Evolutionary conservation across 768 basidiomycete species (phyloP).

Genomic region (Tylopilus rubrobrunneus): DNA sequence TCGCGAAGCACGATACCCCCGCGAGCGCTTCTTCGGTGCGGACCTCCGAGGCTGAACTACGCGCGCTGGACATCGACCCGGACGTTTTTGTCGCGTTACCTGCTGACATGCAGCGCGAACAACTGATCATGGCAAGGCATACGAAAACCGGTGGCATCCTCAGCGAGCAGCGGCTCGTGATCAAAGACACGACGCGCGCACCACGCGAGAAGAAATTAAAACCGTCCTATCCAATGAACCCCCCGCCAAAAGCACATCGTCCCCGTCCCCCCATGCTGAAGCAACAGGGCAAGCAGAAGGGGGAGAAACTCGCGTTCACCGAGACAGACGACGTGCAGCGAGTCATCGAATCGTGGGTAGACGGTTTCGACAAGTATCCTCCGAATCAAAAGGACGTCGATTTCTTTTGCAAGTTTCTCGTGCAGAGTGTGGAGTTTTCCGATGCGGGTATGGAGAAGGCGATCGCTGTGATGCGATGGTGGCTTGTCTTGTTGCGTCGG

Average conservation of each 20-base stretch:
- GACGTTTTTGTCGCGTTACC: constrained; percentile 67
- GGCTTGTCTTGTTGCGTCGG: constrained; percentile 66
- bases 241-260: constrained; percentile 54
- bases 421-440: constrained; percentile 61
- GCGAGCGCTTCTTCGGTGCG: constrained; percentile 33
- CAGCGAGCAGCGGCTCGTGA: constrained; percentile 42
- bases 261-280: constrained; percentile 49
- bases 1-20: constrained; percentile 32
- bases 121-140: constrained; percentile 57
- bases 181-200: constrained; percentile 39
- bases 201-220: constrained; percentile 29
- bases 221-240: constrained; percentile 38
- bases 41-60: constrained; percentile 55
- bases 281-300: constrained; percentile 47
- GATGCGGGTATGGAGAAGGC: constrained; percentile 71
- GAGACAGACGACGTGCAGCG: constrained; percentile 70
- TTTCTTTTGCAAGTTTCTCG: constrained; percentile 68
- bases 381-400: constrained; percentile 75
- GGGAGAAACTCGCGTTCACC: constrained; percentile 54
- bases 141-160: constrained; percentile 37
- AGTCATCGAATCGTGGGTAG: constrained; percentile 75
- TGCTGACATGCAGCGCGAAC: constrained; percentile 65
- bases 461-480: constrained; percentile 75
- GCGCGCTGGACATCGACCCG: constrained; percentile 66
- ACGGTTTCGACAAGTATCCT: constrained; percentile 50